Conservation (phyloP, 139 green algal genomes). For the Coelastrella sp. region DNA sequence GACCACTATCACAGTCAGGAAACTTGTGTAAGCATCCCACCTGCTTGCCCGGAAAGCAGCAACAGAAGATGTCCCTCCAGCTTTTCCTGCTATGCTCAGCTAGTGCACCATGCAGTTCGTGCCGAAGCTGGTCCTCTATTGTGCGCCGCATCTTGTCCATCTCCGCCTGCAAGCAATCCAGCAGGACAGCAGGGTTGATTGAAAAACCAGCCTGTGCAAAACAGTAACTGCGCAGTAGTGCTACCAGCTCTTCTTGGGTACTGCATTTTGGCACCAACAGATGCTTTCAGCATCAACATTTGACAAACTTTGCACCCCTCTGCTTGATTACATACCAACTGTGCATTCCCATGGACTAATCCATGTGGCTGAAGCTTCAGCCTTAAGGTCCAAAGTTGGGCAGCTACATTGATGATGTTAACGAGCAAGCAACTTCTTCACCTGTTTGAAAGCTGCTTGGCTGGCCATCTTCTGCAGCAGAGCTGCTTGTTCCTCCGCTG, state of each 20-base stretch:
- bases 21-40: neutral
- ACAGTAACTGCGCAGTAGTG: no score
- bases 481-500: conserved; percentile 2
- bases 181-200: neutral
- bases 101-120: conserved; percentile 29
- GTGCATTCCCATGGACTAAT: no score
- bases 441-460: conserved; percentile 7
- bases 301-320: no score
- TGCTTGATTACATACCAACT: no score
- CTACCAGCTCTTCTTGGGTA: no score
- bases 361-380: neutral
- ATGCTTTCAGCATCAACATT: no score
- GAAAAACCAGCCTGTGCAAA: no score
- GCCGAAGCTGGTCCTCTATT: conserved; percentile 35
- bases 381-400: neutral
- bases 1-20: neutral
- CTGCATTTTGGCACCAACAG: neutral
- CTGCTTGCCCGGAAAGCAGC: conserved; percentile 27
- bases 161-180: conserved; percentile 1
- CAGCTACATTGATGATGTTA: no score
- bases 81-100: neutral
- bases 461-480: conserved; percentile 26
- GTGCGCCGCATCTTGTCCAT: conserved; percentile 2
- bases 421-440: no score
- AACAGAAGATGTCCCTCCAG: conserved; percentile 41